Conservation (phyloP, 225 moss, liverwort and hornwort genomes). For the Takakia lepidozioides region DNA sequence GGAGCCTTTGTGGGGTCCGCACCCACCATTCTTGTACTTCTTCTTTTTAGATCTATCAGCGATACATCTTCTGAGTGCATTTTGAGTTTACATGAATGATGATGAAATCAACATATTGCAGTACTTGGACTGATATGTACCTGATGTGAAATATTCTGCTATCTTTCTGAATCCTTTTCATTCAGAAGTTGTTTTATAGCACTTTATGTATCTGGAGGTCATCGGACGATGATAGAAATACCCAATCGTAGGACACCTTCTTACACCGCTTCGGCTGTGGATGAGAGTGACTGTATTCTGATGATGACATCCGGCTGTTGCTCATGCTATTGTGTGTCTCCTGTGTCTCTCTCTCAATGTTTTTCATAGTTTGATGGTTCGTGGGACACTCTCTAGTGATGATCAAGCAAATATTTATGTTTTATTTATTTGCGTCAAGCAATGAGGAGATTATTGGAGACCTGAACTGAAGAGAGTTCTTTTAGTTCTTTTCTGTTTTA, state of each 20-base stretch:
- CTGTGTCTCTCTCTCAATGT: too few relatives aligned
- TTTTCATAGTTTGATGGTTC: too few relatives aligned
- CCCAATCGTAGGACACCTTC: constrained; percentile 40
- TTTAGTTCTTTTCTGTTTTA: background rate
- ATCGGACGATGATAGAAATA: constrained; percentile 8
- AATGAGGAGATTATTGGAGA: constrained; percentile 37
- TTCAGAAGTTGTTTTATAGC: too few relatives aligned
- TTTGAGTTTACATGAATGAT: too few relatives aligned
- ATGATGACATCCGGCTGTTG: too few relatives aligned
- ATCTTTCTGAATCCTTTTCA: constrained; percentile 45
- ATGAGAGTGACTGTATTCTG: constrained; percentile 36
- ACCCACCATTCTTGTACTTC: too few relatives aligned
- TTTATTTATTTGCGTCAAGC: constrained; percentile 23
- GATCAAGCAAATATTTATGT: constrained; percentile 47
- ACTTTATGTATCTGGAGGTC: too few relatives aligned
- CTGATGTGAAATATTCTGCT: constrained; percentile 35
- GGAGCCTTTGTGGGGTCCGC: too few relatives aligned
- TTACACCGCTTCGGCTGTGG: constrained; percentile 16
- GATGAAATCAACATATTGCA: constrained; percentile 31
- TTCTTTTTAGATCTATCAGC: too few relatives aligned
- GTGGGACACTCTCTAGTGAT: constrained; percentile 19
- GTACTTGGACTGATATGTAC: constrained; percentile 26
- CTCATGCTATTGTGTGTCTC: too few relatives aligned
- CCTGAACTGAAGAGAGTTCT: constrained; percentile 25
- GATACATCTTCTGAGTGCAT: too few relatives aligned